Base-by-base conservation (phyloP, 2,329 filamentous ascomycete genomes). In the Sporothrix brunneoviolacea region DNA sequence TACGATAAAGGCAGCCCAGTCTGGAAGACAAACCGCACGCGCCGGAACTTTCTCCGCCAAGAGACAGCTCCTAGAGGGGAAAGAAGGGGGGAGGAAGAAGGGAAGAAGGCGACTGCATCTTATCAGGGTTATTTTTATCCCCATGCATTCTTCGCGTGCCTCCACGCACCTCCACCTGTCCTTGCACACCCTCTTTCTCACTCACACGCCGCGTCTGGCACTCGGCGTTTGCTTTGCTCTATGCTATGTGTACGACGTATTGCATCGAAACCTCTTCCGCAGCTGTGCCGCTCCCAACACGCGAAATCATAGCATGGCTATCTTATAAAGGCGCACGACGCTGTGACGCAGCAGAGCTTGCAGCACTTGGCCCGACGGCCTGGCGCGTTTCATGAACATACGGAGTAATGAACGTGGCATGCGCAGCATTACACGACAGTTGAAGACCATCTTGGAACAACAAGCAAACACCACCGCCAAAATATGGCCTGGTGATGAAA, bases 71-170 rank as follows among this genome's bases (percentile, higher is more conserved):
- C 30, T 19, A n/a, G 28, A 18, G 27, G 36, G 30, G 41, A 36
- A 51, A 51, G 40, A 27, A 40, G 35, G 33, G 37, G 43, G 22
- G 22, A 18, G 24, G 18, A n/a, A 8, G 30, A 18, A 7, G 27
- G 33, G 19, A 19, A 45, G 4, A 27, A n/a, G 32, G 21, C 43
- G 36, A 28, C 42, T 38, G 33, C 44, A 38, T 47, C 44, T 47
- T 38, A 38, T 47, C 44, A 21, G 24, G 15, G 44, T 47, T 47
- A 47, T 47, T 47, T 47, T 47, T 47, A 47, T 47, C 44, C n/a
- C 44, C 44, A 47, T 39, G 33, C 44, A 32, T 47, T n/a, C 37
- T 28, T 18, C 44, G 33, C 24, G 35, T 15, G n/a, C 13, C 37
- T 28, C 44, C 35, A 36, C 35, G 27, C 35, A 18, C 24, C 35